A percentile compares a stretch with the other conserved stretches of the same genome.
These are phyloP conservation scores for Delphinella strobiligena DNA, from an alignment of 2,329 filamentous ascomycete genomes.

Conservation along the genomic window DNA sequence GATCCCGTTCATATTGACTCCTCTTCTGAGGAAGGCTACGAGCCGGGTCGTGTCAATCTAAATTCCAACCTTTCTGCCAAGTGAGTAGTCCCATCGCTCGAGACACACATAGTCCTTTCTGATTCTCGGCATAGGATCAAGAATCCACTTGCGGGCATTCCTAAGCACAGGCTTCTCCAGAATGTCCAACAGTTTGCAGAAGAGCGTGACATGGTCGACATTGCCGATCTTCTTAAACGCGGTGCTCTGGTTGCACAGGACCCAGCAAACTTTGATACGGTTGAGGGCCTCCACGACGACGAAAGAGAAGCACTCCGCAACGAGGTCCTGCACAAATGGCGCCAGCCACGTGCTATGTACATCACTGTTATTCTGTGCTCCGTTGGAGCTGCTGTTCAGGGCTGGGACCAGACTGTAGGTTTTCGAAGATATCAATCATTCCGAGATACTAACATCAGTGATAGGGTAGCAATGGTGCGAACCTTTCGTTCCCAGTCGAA, in stretches of 20 bases:
- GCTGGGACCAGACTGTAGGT: constrained; percentile 37
- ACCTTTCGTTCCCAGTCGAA: constrained; percentile 15
- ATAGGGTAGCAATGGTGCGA: constrained; percentile 17
- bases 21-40: constrained; percentile 1
- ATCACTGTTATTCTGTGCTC: constrained; percentile 42
- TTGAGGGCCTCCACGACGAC: constrained; percentile 47
- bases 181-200: constrained; percentile 46
- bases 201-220: constrained; percentile 27
- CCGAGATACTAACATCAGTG: background rate
- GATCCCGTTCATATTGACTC: background rate
- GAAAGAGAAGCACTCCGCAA: constrained; percentile 48
- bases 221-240: constrained; percentile 40
- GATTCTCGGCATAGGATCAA: constrained; percentile 21
- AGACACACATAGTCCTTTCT: background rate
- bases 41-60: background rate
- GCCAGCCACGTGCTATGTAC: constrained; percentile 47
- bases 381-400: constrained; percentile 30
- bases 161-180: constrained; percentile 38
- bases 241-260: constrained; percentile 64
- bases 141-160: constrained; percentile 44
- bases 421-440: background rate
- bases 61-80: constrained; percentile 1
- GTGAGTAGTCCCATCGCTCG: background rate
- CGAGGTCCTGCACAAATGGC: constrained; percentile 55
- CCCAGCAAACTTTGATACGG: constrained; percentile 48